phyloP scores from a whole-genome alignment of 202 grass and related monocot genomes.

The Elaeis oleifera region DNA sequence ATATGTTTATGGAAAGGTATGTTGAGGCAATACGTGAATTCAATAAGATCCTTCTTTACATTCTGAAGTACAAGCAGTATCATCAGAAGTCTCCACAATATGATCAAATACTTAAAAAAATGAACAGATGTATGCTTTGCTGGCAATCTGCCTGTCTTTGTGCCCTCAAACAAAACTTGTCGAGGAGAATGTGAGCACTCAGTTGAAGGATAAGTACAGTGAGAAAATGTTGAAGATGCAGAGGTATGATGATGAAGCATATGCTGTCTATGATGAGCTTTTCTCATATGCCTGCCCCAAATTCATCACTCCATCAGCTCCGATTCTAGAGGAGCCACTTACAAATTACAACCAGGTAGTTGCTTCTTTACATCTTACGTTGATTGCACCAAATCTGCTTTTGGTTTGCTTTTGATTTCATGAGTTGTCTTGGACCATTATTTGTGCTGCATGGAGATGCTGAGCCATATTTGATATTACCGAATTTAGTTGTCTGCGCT shows the following conservation, averaged over 20 bases:
- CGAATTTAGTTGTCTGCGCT: too few species aligned
- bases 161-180: slow-evolving; percentile 82
- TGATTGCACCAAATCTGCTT: not conserved
- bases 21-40: slow-evolving; percentile 81
- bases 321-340: slow-evolving; percentile 61
- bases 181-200: slow-evolving; percentile 83
- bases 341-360: slow-evolving; percentile 94
- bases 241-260: slow-evolving; percentile 93
- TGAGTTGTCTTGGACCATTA: too few species aligned
- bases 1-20: slow-evolving; percentile 39
- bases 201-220: slow-evolving; percentile 96
- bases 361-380: not conserved
- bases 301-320: slow-evolving; percentile 84
- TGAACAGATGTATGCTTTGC: slow-evolving; percentile 93
- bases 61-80: slow-evolving; percentile 93
- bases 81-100: slow-evolving; percentile 94
- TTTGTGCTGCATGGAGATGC: too few species aligned
- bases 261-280: slow-evolving; percentile 83
- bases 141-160: slow-evolving; percentile 84
- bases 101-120: slow-evolving; percentile 97
- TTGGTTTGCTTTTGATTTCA: not conserved
- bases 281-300: slow-evolving; percentile 95
- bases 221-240: slow-evolving; percentile 99
- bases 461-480: too few species aligned
- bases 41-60: slow-evolving; percentile 95